Evolutionary conservation across 257 asterid genomes (phyloP).

Genomic region (Phtheirospermum japonicum): DNA sequence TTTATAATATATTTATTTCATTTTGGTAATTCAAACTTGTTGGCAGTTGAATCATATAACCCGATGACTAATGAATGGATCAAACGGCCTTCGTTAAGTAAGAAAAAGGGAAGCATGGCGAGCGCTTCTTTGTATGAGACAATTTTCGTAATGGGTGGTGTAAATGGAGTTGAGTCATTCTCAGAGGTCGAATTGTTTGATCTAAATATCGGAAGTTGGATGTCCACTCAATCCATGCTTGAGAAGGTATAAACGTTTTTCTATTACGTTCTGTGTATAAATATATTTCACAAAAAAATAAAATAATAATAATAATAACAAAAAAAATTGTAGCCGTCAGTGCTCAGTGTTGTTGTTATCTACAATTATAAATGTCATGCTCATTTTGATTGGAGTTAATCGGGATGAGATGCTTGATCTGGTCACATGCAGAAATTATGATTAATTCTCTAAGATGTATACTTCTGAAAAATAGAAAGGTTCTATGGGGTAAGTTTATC

Average conservation of each 20-base stretch:
- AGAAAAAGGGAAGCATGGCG: conserved; percentile 49
- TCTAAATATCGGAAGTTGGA: conserved; percentile 52
- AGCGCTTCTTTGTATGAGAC: conserved; percentile 46
- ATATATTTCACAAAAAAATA: not conserved
- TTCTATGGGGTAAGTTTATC: conserved; percentile 2
- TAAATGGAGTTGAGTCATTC: conserved; percentile 49
- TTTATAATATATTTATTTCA: not conserved
- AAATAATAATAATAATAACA: no score
- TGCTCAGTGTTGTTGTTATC: not conserved
- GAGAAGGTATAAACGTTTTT: conserved; percentile 48
- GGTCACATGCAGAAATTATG: conserved; percentile 1
- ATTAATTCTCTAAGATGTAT: not conserved
- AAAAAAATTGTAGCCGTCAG: not conserved
- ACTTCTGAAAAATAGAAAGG: not conserved
- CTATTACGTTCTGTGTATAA: not conserved
- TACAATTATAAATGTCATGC: no score
- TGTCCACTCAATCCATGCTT: conserved; percentile 47
- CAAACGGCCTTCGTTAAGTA: conserved; percentile 47
- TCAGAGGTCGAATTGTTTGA: conserved; percentile 72
- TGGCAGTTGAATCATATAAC: conserved; percentile 67
- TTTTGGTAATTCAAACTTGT: conserved; percentile 24
- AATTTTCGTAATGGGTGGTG: conserved; percentile 67
- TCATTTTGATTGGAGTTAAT: no score
- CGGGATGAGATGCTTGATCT: not conserved
- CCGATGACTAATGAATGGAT: conserved; percentile 49